phyloP scores from a whole-genome alignment of 805 yeast genomes.

The Kodamaea leandrae region DNA sequence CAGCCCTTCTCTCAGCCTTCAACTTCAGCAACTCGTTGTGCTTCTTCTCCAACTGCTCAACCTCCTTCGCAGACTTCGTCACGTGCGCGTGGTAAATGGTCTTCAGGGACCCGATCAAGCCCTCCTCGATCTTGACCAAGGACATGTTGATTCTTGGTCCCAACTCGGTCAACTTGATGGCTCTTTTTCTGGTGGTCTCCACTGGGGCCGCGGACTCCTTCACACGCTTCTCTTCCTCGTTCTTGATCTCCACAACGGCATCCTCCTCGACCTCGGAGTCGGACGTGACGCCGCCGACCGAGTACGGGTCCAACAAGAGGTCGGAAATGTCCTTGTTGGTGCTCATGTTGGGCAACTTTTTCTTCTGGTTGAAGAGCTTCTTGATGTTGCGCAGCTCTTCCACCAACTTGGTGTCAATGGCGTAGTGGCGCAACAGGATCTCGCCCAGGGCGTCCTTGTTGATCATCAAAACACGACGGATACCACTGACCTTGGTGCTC shows the following conservation, averaged over 20 bases:
- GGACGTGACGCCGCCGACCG: slow-evolving; percentile 76
- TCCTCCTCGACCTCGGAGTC: slow-evolving; percentile 96
- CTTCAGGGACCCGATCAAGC: slow-evolving; percentile 77
- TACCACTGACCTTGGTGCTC: slow-evolving; percentile 64
- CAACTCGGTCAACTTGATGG: slow-evolving; percentile 86
- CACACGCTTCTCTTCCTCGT: slow-evolving; percentile 18
- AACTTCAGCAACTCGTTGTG: slow-evolving; percentile 62
- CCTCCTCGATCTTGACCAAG: slow-evolving; percentile 87
- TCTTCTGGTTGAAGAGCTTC: slow-evolving; percentile 60
- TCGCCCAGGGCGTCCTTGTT: slow-evolving; percentile 69
- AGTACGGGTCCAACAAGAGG: slow-evolving; percentile 76
- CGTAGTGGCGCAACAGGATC: slow-evolving; percentile 85
- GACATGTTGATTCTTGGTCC: slow-evolving; percentile 86
- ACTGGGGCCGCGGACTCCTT: slow-evolving; percentile 19
- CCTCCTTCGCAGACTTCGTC: slow-evolving; percentile 61
- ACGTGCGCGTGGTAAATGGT: slow-evolving; percentile 78
- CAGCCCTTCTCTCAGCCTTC: slow-evolving; percentile 69
- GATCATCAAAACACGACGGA: slow-evolving; percentile 81
- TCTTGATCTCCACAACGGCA: slow-evolving; percentile 62
- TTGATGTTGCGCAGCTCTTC: slow-evolving; percentile 73
- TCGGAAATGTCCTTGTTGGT: slow-evolving; percentile 76
- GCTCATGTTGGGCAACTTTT: slow-evolving; percentile 67
- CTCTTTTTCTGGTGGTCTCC: slow-evolving; percentile 55
- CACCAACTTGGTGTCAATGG: slow-evolving; percentile 81
- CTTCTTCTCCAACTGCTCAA: slow-evolving; percentile 56